Base-by-base conservation (phyloP, 1,284 basidiomycete species). In the Fistulinella cinereoalba region DNA sequence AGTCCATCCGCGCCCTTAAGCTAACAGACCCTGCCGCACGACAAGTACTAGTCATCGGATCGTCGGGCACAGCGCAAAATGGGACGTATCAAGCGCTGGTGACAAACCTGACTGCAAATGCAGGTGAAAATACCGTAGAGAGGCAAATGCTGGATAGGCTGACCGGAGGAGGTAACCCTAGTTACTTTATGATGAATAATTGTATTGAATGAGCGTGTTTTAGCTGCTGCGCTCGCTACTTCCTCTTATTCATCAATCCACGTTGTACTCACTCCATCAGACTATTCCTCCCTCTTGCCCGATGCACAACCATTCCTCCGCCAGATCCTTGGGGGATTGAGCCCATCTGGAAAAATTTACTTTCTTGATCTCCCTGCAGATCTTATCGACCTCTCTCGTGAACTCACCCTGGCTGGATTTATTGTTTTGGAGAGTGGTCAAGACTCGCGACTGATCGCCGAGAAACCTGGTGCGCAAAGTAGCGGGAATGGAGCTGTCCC, bases 131-230 rank as follows among this genome's bases (percentile, higher is more conserved):
- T 49, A 62, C 67, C 31, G 81, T 88, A 33, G 86, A 90, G 56
- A 80, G 75, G 55, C 80, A 88, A 61, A 80, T 91, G 71, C 68
- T 90, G 27, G 88, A 91, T 61, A 74, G 88, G 53, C 66, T 91
- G 47, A 69, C 89, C 18, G 88, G 87, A 64, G 75, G 77, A 73
- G 88, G 88, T 89, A 58, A 39, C 71, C 25, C 46, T 41, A 22
- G 50, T 43, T 43, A 46, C 36, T 50, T 41, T 49, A 39, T 39
- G 50, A 28, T 19, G 12, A 32, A 52, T 24, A n/a, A 6, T 25
- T n/a, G 7, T 33, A 45, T 48, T 56, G 47, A 64, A 37, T 48
- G 33, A 46, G 43, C 49, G 22, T 31, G 31, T 34, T 29, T 37
- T 43, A 90, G 88, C 85, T 33, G 78, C 80, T 12, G 68, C 71